A percentile compares a stretch with the other conserved stretches of the same genome.
These are phyloP conservation scores for Xerocomus cyaneibrunnescens DNA, from an alignment of 1,284 basidiomycete species.

Conservation along the genomic window DNA sequence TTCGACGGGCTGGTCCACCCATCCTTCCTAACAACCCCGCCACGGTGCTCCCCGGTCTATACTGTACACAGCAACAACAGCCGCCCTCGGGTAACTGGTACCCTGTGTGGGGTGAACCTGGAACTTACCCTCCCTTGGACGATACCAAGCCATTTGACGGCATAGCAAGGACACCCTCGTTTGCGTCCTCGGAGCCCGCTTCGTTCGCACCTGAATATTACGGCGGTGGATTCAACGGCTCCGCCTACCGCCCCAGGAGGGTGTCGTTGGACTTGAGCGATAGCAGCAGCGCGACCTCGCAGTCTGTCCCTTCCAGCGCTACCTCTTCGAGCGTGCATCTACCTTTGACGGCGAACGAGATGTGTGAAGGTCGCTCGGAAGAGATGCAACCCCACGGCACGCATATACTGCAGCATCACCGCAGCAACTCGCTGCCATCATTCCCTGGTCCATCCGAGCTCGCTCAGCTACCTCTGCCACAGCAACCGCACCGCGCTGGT, in stretches of 20 bases:
- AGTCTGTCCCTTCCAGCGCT: slow-evolving; percentile 36
- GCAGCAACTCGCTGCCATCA: slow-evolving; percentile 18
- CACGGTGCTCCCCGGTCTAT: slow-evolving; percentile 16
- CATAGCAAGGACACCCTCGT: slow-evolving; percentile 16
- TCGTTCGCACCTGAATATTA: slow-evolving; percentile 30
- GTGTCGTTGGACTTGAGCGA: slow-evolving; percentile 35
- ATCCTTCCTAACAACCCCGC: slow-evolving; percentile 7
- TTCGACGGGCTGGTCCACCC: slow-evolving; percentile 35
- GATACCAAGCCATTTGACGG: slow-evolving; percentile 29
- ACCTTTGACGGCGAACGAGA: slow-evolving; percentile 33
- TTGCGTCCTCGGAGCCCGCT: slow-evolving; percentile 20
- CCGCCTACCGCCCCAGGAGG: slow-evolving; percentile 30
- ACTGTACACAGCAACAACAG: slow-evolving; percentile 19
- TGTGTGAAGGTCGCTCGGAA: slow-evolving; percentile 22
- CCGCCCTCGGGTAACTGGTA: slow-evolving; percentile 20
- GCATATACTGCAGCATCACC: slow-evolving; percentile 23
- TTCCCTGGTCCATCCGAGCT: slow-evolving; percentile 5
- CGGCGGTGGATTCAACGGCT: slow-evolving; percentile 19
- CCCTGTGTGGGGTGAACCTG: slow-evolving; percentile 23
- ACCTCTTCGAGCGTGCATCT: slow-evolving; percentile 44
- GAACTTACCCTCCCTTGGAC: slow-evolving; percentile 23
- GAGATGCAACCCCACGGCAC: slow-evolving; percentile 20
- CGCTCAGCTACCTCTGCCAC: slow-evolving; percentile 6
- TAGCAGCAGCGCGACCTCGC: slow-evolving; percentile 35
- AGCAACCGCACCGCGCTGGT: slow-evolving; percentile 16